Conservation (phyloP, 169 alveolate species). For the Plasmodium vivax region DNA sequence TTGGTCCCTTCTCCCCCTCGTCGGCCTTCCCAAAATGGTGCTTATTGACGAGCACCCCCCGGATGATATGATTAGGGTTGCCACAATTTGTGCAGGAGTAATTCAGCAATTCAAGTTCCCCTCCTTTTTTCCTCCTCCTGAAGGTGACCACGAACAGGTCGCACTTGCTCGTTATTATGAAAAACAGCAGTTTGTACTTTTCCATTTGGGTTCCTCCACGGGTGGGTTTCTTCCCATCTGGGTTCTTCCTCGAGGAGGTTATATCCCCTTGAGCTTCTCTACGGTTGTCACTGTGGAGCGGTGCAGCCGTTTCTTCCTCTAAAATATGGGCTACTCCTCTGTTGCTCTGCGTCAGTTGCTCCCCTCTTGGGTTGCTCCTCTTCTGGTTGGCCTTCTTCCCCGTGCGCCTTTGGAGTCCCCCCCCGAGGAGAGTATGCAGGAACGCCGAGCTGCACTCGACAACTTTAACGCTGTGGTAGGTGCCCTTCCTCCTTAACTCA, state of each 20-base stretch:
- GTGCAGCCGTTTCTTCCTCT: not conserved
- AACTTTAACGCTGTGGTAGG: slow-evolving; percentile 2
- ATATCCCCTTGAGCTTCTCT: not conserved
- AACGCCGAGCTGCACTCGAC: slow-evolving; percentile 17
- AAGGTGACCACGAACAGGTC: slow-evolving; percentile 21
- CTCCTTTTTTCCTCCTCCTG: slow-evolving; percentile 10
- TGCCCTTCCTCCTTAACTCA: slow-evolving; percentile 14
- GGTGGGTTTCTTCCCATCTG: not conserved
- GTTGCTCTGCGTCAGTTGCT: not conserved
- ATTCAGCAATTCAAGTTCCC: slow-evolving; percentile 2
- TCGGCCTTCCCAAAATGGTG: slow-evolving; percentile 34
- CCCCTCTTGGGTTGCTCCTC: not conserved
- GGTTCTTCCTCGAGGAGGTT: not conserved
- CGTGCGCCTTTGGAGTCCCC: not conserved
- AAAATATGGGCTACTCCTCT: not conserved
- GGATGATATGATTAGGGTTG: not conserved
- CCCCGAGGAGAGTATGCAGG: not conserved
- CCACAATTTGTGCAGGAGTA: slow-evolving; percentile 29
- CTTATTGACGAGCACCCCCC: slow-evolving; percentile 18
- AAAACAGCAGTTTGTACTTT: not conserved
- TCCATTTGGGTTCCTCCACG: not conserved
- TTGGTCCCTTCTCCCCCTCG: not conserved
- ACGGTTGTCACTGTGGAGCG: not conserved
- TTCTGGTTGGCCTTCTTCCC: not conserved
- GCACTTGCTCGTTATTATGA: slow-evolving; percentile 30